These are phyloP conservation scores for Fusarium sp. DNA, from an alignment of 2,329 filamentous ascomycete genomes.

Conservation along the genomic window DNA sequence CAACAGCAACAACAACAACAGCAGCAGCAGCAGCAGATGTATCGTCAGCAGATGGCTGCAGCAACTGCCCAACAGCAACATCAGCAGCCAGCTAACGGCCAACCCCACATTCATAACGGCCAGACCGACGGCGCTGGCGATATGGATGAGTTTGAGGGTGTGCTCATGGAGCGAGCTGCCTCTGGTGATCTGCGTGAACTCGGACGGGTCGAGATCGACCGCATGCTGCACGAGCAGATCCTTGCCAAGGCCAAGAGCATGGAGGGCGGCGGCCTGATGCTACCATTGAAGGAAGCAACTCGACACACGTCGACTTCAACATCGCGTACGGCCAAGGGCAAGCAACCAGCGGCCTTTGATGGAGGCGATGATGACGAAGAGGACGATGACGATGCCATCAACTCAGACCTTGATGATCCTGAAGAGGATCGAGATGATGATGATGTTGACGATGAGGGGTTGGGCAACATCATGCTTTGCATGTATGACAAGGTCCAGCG, in stretches of 20 bases:
- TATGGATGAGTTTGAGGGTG: slow-evolving; percentile 69
- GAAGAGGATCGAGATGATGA: slow-evolving; percentile 89
- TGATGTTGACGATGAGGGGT: slow-evolving; percentile 87
- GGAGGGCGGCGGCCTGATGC: slow-evolving; percentile 83
- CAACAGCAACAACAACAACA: slow-evolving; percentile 51
- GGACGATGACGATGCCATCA: slow-evolving; percentile 95
- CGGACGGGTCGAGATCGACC: slow-evolving; percentile 76
- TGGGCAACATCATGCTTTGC: slow-evolving; percentile 95
- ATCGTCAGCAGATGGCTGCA: slow-evolving; percentile 51
- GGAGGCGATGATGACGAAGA: slow-evolving; percentile 71
- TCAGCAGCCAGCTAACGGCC: slow-evolving; percentile 54
- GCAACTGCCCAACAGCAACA: slow-evolving; percentile 51
- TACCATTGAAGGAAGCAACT: slow-evolving; percentile 74
- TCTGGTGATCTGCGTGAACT: slow-evolving; percentile 69
- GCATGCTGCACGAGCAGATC: slow-evolving; percentile 78
- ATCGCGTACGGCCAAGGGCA: slow-evolving; percentile 47
- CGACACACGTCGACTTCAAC: slow-evolving; percentile 49
- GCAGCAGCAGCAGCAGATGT: slow-evolving; percentile 54
- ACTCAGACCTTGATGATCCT: slow-evolving; percentile 96
- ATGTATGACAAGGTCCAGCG: slow-evolving; percentile 99
- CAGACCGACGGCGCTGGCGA: slow-evolving; percentile 83
- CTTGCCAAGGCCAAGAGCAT: slow-evolving; percentile 75
- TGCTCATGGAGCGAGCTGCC: slow-evolving; percentile 71
- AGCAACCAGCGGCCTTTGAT: slow-evolving; percentile 69
- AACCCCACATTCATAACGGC: slow-evolving; percentile 55